phyloP scores from a whole-genome alignment of 2,329 filamentous ascomycete genomes.

The Monascus ruber region DNA sequence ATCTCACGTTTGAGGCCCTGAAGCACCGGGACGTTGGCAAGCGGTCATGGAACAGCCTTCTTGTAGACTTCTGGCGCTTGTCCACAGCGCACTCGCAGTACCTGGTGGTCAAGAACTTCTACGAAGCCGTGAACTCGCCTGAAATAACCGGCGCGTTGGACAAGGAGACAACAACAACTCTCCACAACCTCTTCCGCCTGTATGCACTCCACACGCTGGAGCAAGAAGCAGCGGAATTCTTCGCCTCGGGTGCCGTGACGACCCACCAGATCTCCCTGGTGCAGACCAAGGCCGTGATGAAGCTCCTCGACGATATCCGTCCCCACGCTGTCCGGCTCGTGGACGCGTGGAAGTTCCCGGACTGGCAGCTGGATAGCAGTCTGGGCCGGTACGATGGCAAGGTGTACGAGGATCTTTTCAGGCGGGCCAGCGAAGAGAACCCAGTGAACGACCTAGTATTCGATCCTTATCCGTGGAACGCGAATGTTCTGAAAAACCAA shows the following conservation, averaged over 20 bases:
- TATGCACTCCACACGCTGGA: constrained; percentile 57
- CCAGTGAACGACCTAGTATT: constrained; percentile 61
- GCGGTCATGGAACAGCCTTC: constrained; percentile 63
- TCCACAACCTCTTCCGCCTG: constrained; percentile 58
- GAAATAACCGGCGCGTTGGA: constrained; percentile 45
- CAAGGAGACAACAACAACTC: constrained; percentile 43
- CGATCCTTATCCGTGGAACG: constrained; percentile 58
- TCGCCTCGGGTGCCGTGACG: constrained; percentile 56
- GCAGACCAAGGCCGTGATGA: constrained; percentile 56
- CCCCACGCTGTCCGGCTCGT: constrained; percentile 62
- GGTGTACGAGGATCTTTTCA: constrained; percentile 68
- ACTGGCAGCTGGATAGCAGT: constrained; percentile 65
- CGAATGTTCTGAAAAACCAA: constrained; percentile 49
- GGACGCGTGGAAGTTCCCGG: constrained; percentile 64
- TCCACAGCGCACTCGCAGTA: constrained; percentile 67
- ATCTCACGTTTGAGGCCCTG: constrained; percentile 63
- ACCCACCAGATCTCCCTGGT: constrained; percentile 62
- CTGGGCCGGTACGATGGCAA: constrained; percentile 61
- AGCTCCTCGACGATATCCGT: constrained; percentile 57
- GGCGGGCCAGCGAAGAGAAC: constrained; percentile 59
- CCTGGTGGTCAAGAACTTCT: constrained; percentile 69
- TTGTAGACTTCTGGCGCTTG: constrained; percentile 68
- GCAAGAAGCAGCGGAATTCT: constrained; percentile 60
- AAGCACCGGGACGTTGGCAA: constrained; percentile 65
- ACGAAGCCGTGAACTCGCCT: constrained; percentile 52